Base-by-base conservation (phyloP, 257 asterid species). In the Eustoma russellianum region DNA sequence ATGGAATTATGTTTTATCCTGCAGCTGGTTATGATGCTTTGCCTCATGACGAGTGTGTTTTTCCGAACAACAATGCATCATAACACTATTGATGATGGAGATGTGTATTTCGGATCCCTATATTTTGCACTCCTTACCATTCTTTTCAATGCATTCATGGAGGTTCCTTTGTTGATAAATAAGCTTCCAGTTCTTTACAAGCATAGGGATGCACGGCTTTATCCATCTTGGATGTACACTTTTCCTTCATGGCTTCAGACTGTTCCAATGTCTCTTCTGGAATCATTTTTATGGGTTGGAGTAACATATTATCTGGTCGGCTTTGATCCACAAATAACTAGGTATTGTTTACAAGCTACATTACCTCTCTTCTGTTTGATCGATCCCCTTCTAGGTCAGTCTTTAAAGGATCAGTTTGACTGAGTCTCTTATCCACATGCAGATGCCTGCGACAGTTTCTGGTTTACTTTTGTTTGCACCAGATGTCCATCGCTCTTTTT, bases 141-240 rank as follows among this genome's bases (percentile, higher is more conserved):
- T 62, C 91, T 90, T 64, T 86, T 81, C 70, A 86, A 90, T 73
- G 97, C 96, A 33, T 83, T 90, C 76, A 75, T 93, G 48, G 97
- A 90, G 79, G 94, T 90, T 60, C 80, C 97, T 55, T 72, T 90
- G 97, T 72, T 83, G 70, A 83, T 90, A 57, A 79, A 82, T 51
- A 90, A 83, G 81, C 96, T 90, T 70, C 97, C 96, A 2, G 71
- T 90, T 65, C 77, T 90, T 59, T 90, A 90, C 88, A 90, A 90
- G 81, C 93, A 86, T 64, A 66, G 97, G 66, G 97, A 86, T 74
- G 70, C 83, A 57, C 72, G 74, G 64, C 80, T 90, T 66, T 90
- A 83, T 61, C 98, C 98, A 40, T 72, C 83, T 59, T 90, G 98
- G 98, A 81, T 83, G 24, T 86, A 82, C 58, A 80, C 98, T 55